Evolutionary conservation across 2,329 filamentous ascomycete genomes (phyloP).

Genomic region (Phyllachora maydis): DNA sequence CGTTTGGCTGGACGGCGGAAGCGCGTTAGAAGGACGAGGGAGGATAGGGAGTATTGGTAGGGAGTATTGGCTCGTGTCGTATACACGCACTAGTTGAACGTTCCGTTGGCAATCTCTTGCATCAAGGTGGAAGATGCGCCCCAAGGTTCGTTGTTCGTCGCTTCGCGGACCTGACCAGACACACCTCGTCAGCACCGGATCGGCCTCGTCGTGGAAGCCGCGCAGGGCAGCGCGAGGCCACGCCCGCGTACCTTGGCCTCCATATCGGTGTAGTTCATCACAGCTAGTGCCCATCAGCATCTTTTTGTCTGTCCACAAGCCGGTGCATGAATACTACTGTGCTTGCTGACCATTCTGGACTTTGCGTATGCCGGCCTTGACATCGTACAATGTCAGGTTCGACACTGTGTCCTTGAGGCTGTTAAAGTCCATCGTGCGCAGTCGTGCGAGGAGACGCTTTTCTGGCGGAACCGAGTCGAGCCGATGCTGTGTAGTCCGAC

Average conservation of each 20-base stretch:
- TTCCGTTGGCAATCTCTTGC: constrained; percentile 96
- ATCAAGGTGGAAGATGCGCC: constrained; percentile 66
- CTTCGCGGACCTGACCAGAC: constrained; percentile 86
- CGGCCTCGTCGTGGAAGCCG: too few relatives aligned
- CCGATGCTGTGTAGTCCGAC: too few relatives aligned
- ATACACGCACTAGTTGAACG: constrained; percentile 81
- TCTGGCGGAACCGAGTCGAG: too few relatives aligned
- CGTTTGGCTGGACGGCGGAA: constrained; percentile 43
- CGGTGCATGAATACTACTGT: too few relatives aligned
- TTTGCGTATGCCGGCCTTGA: constrained; percentile 88
- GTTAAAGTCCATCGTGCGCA: constrained; percentile 63
- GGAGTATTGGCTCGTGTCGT: neutral
- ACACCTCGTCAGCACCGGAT: constrained; percentile 1
- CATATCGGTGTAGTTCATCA: constrained; percentile 98
- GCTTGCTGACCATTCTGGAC: constrained; percentile 88
- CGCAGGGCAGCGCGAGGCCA: too few relatives aligned
- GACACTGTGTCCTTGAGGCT: constrained; percentile 70
- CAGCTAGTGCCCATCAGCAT: constrained; percentile 32
- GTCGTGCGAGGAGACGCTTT: too few relatives aligned
- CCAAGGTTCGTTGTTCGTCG: constrained; percentile 98
- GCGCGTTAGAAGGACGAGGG: constrained; percentile 2
- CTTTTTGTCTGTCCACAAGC: neutral
- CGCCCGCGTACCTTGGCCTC: constrained; percentile 36
- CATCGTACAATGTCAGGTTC: constrained; percentile 82
- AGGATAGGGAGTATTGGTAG: neutral